Evolutionary conservation across 2,329 filamentous ascomycete species (phyloP).

Genomic region (Colletotrichum lindemuthianum): DNA sequence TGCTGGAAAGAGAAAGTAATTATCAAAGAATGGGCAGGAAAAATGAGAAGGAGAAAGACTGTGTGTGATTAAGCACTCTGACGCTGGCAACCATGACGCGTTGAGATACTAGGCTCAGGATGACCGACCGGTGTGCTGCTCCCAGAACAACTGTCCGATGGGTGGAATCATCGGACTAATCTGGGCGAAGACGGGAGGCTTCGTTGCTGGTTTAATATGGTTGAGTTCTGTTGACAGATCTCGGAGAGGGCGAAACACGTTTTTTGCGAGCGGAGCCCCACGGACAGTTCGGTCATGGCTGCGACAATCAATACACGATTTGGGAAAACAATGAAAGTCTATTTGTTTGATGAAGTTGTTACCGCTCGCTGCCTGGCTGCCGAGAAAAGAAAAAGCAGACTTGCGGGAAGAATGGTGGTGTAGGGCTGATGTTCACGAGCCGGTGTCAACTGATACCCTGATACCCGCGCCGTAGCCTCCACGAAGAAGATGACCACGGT

Average conservation of each 20-base stretch:
- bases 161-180: not conserved
- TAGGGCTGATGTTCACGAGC: constrained; percentile 6
- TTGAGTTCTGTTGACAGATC: constrained; percentile 11
- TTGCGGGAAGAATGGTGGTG: not conserved
- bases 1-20: not conserved
- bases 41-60: not conserved
- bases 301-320: constrained; percentile 25
- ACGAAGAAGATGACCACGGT: not conserved
- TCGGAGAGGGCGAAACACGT: constrained; percentile 1
- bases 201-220: constrained; percentile 1
- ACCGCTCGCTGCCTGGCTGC: not conserved
- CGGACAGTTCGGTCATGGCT: constrained; percentile 19
- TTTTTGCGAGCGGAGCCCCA: not conserved
- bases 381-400: constrained; percentile 4
- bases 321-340: constrained; percentile 22
- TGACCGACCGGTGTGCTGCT: constrained; percentile 19
- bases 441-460: constrained; percentile 28
- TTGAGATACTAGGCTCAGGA: not conserved
- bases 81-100: too few species aligned
- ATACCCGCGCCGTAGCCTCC: constrained; percentile 20
- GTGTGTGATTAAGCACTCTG: not conserved
- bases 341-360: constrained; percentile 1
- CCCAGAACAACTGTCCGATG: constrained; percentile 23
- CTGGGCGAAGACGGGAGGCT: not conserved
- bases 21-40: not conserved